Evolutionary conservation across 805 yeast species (phyloP), one percentile per base, ranked within the genome.

Genomic region (Yamadazyma sp.): DNA sequence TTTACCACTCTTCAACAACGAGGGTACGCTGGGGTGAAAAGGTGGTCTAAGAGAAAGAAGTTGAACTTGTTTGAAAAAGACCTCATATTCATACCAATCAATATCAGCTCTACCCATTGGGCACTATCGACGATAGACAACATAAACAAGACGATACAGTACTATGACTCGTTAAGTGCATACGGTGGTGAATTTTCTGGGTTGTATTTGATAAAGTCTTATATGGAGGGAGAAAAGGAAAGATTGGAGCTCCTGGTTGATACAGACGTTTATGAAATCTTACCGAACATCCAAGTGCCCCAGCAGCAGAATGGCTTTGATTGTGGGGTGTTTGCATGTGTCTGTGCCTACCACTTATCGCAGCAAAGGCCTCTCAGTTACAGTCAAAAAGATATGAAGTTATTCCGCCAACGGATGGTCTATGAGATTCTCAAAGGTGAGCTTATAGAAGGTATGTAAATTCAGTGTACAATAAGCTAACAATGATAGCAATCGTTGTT

Each of bases 251-350:
- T 19, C 5, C 38, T 35, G 24, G 43, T 48, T 3, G 48, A 58
- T 24, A 41, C 42, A 12, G 35, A 46, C 7, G 44, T 45, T 1
- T 68, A 64, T 38, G 32, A 47, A 13, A 45, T 66, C 4, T 21
- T 42, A 17, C 57, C 64, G 1, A 52, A 54, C 27, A 37, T 51
- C 24, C 49, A 54, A 16, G 57, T 90, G 28, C 98, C 99, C 1
- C 86, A 82, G 48, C 99, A 93, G 56, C 67, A 71, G 18, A 93
- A 93, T 54, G 97, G 97, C 0, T 86, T 57, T 48, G 99, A 93
- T 59, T 93, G 99, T 66, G 99, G 99, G 6, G 95, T 91, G 2
- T 93, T 90, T 54, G 76, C 95, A 2, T 84, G 97, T 58, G 77
- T 89, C 38, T 82, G 80, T 32, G 86, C 85, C 1, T 74, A 78